Conservation (phyloP, 441 rosid genomes). For the Viola pubescens region DNA sequence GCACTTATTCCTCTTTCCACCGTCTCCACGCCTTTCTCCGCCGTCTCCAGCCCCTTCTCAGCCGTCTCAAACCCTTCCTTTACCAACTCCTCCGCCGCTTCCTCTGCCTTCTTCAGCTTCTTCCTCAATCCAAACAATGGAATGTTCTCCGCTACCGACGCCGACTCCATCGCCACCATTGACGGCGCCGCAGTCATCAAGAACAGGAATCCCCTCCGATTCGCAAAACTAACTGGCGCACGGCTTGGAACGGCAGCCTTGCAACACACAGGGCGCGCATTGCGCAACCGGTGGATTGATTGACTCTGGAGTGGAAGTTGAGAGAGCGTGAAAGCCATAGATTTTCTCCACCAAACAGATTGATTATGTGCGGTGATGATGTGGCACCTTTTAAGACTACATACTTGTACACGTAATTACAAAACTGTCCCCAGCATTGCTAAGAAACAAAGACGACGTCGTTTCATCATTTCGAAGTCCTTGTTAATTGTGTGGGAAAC, state of each 20-base stretch:
- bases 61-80: conserved; percentile 69
- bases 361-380: too few relatives aligned
- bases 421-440: too few relatives aligned
- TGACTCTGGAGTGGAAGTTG: conserved; percentile 22
- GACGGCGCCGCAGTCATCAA: conserved; percentile 46
- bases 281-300: conserved; percentile 15
- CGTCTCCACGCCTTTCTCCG: conserved; percentile 40
- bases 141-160: conserved; percentile 53
- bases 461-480: neutral
- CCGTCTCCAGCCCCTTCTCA: conserved; percentile 51
- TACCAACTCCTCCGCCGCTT: conserved; percentile 63
- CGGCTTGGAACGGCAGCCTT: conserved; percentile 21
- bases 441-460: too few relatives aligned
- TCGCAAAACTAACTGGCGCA: conserved; percentile 22
- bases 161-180: conserved; percentile 25
- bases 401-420: too few relatives aligned
- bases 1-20: conserved; percentile 51
- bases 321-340: conserved; percentile 41
- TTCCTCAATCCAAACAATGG: conserved; percentile 71
- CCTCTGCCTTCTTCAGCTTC: conserved; percentile 62
- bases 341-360: too few relatives aligned
- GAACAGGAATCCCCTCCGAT: conserved; percentile 50
- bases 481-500: neutral
- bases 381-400: too few relatives aligned
- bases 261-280: conserved; percentile 25